Conservation (phyloP, 1,284 basidiomycete species). For the Entoloma clypeatum region DNA sequence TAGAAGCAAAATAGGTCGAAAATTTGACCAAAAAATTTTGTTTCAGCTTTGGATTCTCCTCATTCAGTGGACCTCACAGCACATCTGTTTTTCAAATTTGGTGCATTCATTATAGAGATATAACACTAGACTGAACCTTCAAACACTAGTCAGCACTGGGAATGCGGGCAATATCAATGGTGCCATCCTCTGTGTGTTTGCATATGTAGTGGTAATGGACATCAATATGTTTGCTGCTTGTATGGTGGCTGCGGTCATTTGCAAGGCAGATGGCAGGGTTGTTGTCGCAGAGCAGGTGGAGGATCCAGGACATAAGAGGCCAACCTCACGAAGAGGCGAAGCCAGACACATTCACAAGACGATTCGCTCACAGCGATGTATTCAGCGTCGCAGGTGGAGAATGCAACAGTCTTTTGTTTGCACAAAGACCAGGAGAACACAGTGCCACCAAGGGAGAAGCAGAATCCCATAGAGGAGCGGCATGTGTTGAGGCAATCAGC, state of each 20-base stretch:
- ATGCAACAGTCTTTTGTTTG: constrained; percentile 9
- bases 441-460: constrained; percentile 13
- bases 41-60: too few species aligned
- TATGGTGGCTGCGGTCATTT: background rate
- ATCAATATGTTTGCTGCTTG: constrained; percentile 2
- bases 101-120: too few species aligned
- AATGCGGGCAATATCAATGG: too few species aligned
- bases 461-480: constrained; percentile 12
- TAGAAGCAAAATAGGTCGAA: too few species aligned
- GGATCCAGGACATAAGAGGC: background rate
- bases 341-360: constrained; percentile 9
- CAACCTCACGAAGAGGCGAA: constrained; percentile 3
- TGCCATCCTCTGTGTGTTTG: too few species aligned
- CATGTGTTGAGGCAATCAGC: constrained; percentile 16
- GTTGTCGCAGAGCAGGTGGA: constrained; percentile 11
- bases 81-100: too few species aligned
- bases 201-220: constrained; percentile 3
- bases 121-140: too few species aligned
- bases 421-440: constrained; percentile 11
- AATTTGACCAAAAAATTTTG: too few species aligned
- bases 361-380: constrained; percentile 10
- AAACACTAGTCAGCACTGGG: too few species aligned
- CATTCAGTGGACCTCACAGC: too few species aligned
- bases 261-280: constrained; percentile 1
- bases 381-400: constrained; percentile 11